phyloP scores from a whole-genome alignment of 1,284 basidiomycete genomes.

The Marasmius oreades region DNA sequence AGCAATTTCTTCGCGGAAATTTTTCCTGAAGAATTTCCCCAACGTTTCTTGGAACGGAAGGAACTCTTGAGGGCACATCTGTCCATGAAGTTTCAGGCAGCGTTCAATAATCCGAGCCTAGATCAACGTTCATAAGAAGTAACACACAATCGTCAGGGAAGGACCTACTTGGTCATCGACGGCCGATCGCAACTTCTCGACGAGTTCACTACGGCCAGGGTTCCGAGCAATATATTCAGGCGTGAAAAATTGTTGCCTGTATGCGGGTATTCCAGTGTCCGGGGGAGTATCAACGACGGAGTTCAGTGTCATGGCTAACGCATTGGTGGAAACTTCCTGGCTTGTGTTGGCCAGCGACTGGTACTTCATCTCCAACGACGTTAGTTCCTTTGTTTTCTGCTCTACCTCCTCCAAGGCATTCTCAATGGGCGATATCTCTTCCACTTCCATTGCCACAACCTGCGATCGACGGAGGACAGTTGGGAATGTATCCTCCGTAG shows the following conservation, averaged over 20 bases:
- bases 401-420: slow-evolving; percentile 82
- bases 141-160: background rate
- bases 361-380: slow-evolving; percentile 69
- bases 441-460: slow-evolving; percentile 70
- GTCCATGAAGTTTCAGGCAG: slow-evolving; percentile 80
- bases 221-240: slow-evolving; percentile 66
- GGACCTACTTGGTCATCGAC: slow-evolving; percentile 79
- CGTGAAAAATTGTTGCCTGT: slow-evolving; percentile 76
- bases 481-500: slow-evolving; percentile 88
- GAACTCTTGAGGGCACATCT: slow-evolving; percentile 85
- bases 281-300: slow-evolving; percentile 81
- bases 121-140: slow-evolving; percentile 11
- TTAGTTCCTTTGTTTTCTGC: slow-evolving; percentile 73
- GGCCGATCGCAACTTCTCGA: slow-evolving; percentile 68
- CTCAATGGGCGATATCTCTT: slow-evolving; percentile 86
- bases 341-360: slow-evolving; percentile 73
- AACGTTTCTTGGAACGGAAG: slow-evolving; percentile 89
- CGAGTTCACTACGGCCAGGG: slow-evolving; percentile 66
- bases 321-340: slow-evolving; percentile 75
- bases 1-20: slow-evolving; percentile 85
- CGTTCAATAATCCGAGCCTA: slow-evolving; percentile 79
- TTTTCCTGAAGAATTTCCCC: slow-evolving; percentile 85
- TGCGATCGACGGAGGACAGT: slow-evolving; percentile 91
- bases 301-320: slow-evolving; percentile 86
- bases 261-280: slow-evolving; percentile 75